Conservation (phyloP, 192 early-diverging fungal species). For the Neocallimastix lanati region DNA sequence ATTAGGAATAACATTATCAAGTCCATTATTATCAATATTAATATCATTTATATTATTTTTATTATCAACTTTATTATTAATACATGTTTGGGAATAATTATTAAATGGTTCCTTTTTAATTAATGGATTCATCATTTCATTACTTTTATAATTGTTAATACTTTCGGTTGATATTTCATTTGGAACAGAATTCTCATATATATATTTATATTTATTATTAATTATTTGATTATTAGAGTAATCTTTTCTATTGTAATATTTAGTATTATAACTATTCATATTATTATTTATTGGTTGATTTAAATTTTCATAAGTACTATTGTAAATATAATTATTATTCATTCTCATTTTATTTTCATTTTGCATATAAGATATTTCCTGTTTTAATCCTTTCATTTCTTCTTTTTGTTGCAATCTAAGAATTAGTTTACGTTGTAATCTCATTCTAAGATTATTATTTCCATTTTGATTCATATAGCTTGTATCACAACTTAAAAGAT, state of each 20-base stretch:
- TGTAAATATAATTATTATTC: not conserved
- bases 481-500: not conserved
- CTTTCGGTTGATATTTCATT: not conserved
- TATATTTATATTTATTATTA: not conserved
- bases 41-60: not conserved
- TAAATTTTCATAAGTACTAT: not conserved
- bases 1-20: not conserved
- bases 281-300: not conserved
- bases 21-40: not conserved
- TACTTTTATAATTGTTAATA: not conserved
- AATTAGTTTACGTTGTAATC: not conserved
- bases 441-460: not conserved
- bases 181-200: not conserved
- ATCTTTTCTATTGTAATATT: not conserved
- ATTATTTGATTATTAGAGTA: not conserved
- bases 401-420: not conserved
- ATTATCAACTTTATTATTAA: not conserved
- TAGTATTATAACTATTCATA: not conserved
- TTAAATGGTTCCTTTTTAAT: not conserved
- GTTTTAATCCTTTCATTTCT: not conserved
- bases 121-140: not conserved
- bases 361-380: not conserved
- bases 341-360: not conserved
- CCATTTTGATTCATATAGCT: not conserved
- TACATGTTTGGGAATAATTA: not conserved